Base-by-base conservation (phyloP, 106 monocot species). In the Phalaenopsis equestris region DNA sequence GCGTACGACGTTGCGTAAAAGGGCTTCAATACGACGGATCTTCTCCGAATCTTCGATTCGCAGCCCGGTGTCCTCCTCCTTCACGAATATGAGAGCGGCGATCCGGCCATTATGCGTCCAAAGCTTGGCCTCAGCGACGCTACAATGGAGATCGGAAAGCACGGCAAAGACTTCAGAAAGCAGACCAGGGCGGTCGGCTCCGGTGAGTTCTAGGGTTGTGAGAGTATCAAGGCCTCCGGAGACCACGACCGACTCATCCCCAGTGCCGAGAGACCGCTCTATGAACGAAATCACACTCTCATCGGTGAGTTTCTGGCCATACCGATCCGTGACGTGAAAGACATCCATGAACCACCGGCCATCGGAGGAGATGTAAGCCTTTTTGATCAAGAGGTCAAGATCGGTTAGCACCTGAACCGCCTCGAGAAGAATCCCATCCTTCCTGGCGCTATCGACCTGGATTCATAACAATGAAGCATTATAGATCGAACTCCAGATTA, bases 311-410 rank as follows among this genome's bases (percentile, higher is more conserved):
- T 92, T 92, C 42, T 88, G 82, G n/a, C 92, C 92, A 8, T 90
- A 79, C 16, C 57, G 64, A 49, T 92, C 92, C 4, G 86, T 92
- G n/a, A 92, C 87, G 77, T 86, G 84, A 77, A 88, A 90, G 49
- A 92, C 93, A 80, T 91, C 84, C 93, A 93, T 92, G 88, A 88
- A 88, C 92, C 92, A 92, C 8, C 79, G 77, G 45, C 86, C 88
- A 55, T 93, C 92, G 23, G 82, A 90, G 42, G 90, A 84, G 75
- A 93, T 86, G 81, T 93, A 86, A 18, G 87, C 90, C 75, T 93
- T 93, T 41, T 56, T 81, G 56, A 93, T 78, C 18, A 83, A 41
- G 5, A 93, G 88, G 72, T 86, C 85, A 3, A 90, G 79, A 86
- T 93, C 92, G 46, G 81, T 86, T 18, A 93, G 84, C 49, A 86